Evolutionary conservation across 192 early-diverging fungal species (phyloP).

Genomic region (Coemansia sp.): DNA sequence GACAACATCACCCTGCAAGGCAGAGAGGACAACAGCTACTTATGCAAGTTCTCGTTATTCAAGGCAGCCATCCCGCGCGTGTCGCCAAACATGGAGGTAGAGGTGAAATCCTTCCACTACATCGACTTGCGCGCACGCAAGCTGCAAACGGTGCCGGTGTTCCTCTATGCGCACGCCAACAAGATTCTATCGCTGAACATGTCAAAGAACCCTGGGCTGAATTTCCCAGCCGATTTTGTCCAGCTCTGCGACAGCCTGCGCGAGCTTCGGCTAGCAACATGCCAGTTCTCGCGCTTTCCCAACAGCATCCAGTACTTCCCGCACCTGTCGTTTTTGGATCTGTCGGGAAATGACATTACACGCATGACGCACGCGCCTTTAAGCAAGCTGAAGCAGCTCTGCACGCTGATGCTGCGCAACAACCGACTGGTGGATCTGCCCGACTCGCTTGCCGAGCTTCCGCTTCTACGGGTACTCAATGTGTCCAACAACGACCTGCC

Average conservation of each 20-base stretch:
- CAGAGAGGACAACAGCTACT: constrained; percentile 82
- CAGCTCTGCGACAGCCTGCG: constrained; percentile 69
- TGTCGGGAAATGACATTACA: constrained; percentile 74
- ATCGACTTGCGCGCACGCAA: constrained; percentile 73
- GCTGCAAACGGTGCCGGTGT: constrained; percentile 78
- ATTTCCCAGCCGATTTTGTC: constrained; percentile 80
- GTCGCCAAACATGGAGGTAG: constrained; percentile 52
- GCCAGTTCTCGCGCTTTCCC: constrained; percentile 69
- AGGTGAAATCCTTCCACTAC: constrained; percentile 56
- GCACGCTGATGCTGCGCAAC: constrained; percentile 65
- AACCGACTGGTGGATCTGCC: constrained; percentile 77
- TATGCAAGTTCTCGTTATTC: constrained; percentile 78
- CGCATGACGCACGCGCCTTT: constrained; percentile 67
- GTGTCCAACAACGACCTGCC: constrained; percentile 81
- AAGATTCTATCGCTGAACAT: constrained; percentile 78
- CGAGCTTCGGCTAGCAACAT: constrained; percentile 69
- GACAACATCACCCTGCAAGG: constrained; percentile 79
- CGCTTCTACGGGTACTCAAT: constrained; percentile 62
- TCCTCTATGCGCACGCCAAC: constrained; percentile 68
- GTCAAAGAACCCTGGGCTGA: constrained; percentile 77
- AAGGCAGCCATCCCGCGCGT: constrained; percentile 57
- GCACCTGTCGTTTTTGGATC: constrained; percentile 71
- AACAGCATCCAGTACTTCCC: constrained; percentile 62
- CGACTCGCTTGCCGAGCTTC: constrained; percentile 59
- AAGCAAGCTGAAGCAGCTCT: constrained; percentile 59